Percentiles rank a stretch among this genome's conserved stretches.
These are phyloP conservation scores for Ophiocordyceps camponoti-rufipedis DNA, from an alignment of 2,329 filamentous ascomycete genomes.

Conservation along the genomic window DNA sequence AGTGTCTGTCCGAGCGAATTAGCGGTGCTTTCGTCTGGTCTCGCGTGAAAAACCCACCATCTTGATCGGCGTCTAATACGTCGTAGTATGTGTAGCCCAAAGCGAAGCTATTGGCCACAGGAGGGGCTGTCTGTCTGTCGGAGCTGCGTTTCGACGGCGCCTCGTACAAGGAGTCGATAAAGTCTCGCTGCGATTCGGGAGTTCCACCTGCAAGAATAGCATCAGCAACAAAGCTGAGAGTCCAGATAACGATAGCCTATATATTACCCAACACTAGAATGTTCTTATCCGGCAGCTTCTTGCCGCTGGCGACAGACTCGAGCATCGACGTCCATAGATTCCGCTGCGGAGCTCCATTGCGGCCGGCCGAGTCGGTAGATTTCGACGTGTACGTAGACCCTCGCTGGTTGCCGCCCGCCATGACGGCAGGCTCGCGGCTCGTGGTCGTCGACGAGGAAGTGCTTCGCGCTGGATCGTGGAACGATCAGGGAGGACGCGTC, in stretches of 20 bases:
- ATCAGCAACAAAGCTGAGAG: conserved; percentile 11
- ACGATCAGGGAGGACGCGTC: not conserved
- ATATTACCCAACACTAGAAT: conserved; percentile 59
- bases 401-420: conserved; percentile 35
- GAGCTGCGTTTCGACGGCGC: conserved; percentile 32
- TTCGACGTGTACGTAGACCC: conserved; percentile 40
- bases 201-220: conserved; percentile 43
- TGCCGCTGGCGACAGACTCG: conserved; percentile 75
- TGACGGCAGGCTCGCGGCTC: conserved; percentile 9
- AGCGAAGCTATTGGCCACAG: conserved; percentile 81
- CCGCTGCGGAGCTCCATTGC: conserved; percentile 56
- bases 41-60: conserved; percentile 38
- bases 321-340: conserved; percentile 93
- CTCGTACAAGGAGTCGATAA: conserved; percentile 47
- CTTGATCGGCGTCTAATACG: conserved; percentile 82
- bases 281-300: conserved; percentile 82
- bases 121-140: conserved; percentile 47
- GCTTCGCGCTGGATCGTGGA: not conserved
- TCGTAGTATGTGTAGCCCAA: conserved; percentile 92
- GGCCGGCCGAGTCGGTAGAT: conserved; percentile 34
- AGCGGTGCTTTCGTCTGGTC: conserved; percentile 3
- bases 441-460: not conserved
- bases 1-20: conserved; percentile 43
- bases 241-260: no score
- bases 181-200: conserved; percentile 68